A percentile compares a stretch with the other conserved stretches of the same genome.
These are phyloP conservation scores for Colletotrichum phormii DNA, from an alignment of 2,329 filamentous ascomycete species.

Conservation along the genomic window DNA sequence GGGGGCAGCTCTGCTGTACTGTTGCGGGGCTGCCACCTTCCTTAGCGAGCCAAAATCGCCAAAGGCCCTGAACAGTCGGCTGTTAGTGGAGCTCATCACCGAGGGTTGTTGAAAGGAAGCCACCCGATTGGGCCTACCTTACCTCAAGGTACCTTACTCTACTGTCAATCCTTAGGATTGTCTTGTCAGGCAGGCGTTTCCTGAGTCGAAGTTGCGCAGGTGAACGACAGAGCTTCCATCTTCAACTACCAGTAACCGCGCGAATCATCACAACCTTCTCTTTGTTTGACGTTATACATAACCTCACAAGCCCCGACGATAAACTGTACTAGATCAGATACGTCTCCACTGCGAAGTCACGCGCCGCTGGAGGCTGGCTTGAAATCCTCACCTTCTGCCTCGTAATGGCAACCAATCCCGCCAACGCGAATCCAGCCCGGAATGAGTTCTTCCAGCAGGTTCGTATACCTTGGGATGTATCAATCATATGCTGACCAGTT, in stretches of 20 bases:
- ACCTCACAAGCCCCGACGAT: neutral
- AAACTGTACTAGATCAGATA: neutral
- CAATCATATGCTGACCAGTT: constrained; percentile 1
- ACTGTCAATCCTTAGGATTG: neutral
- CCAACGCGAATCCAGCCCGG: constrained; percentile 37
- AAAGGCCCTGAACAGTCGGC: neutral
- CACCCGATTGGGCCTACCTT: constrained; percentile 11
- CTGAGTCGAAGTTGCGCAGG: neutral
- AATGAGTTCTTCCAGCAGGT: constrained; percentile 53
- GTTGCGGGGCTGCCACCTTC: neutral
- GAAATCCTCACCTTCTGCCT: neutral
- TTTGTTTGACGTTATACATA: neutral
- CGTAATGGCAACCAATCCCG: constrained; percentile 29
- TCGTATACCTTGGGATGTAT: neutral
- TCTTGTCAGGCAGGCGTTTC: neutral
- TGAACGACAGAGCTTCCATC: neutral
- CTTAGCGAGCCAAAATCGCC: neutral
- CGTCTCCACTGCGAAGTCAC: neutral
- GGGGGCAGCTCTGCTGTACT: neutral
- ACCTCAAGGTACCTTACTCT: neutral
- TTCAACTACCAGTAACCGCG: neutral
- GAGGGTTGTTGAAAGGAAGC: neutral
- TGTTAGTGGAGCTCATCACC: neutral
- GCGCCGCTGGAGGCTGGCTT: neutral
- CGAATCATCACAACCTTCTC: neutral